Evolutionary conservation across 192 early-diverging fungal genomes (phyloP).

Genomic region (Haplosporangium gracile): DNA sequence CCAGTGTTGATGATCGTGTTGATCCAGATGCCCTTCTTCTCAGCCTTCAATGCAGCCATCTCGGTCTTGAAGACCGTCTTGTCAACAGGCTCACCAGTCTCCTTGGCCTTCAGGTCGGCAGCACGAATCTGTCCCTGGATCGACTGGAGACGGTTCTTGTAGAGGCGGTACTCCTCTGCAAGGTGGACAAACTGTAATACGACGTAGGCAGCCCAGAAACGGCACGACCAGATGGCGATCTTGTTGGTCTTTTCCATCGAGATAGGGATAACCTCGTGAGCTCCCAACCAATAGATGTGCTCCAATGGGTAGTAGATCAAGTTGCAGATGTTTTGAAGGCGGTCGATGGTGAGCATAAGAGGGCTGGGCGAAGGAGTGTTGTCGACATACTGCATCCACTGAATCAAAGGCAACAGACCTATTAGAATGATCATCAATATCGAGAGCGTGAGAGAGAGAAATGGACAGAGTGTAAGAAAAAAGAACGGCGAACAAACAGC

Average conservation of each 20-base stretch:
- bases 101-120: slow-evolving; percentile 60
- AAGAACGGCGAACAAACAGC: not conserved
- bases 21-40: slow-evolving; percentile 72
- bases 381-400: slow-evolving; percentile 88
- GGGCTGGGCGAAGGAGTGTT: slow-evolving; percentile 76
- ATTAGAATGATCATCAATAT: not conserved
- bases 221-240: slow-evolving; percentile 93
- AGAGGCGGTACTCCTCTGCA: slow-evolving; percentile 72
- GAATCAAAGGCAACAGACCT: slow-evolving; percentile 83
- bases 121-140: slow-evolving; percentile 72
- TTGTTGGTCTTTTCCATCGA: slow-evolving; percentile 78
- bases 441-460: not conserved
- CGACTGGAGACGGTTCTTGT: slow-evolving; percentile 61
- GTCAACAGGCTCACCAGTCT: slow-evolving; percentile 55
- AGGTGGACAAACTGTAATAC: slow-evolving; percentile 90
- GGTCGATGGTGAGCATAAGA: slow-evolving; percentile 75
- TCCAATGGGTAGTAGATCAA: slow-evolving; percentile 96
- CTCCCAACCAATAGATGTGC: slow-evolving; percentile 94
- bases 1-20: slow-evolving; percentile 91
- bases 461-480: not conserved
- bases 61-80: slow-evolving; percentile 74
- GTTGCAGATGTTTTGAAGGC: slow-evolving; percentile 90
- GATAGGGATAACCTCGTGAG: slow-evolving; percentile 86
- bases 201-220: slow-evolving; percentile 97
- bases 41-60: slow-evolving; percentile 68